Evolutionary conservation across 305 asterid genomes (phyloP).

Genomic region (Fraxinus angustifolia): DNA sequence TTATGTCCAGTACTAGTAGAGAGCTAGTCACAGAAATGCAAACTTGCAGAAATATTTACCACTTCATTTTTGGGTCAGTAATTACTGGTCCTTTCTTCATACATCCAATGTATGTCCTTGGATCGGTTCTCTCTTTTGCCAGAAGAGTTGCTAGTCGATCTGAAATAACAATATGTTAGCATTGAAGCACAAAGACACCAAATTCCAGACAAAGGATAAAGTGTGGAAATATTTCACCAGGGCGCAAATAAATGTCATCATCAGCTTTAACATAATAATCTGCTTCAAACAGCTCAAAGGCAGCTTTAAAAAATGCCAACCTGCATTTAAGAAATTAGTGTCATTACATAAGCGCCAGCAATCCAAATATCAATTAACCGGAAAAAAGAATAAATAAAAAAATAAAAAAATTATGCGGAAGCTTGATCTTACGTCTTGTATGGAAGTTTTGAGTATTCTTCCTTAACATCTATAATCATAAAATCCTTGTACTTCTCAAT

Average conservation of each 20-base stretch:
- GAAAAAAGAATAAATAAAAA: not conserved
- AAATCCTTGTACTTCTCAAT: slow-evolving; percentile 23
- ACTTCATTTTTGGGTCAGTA: slow-evolving; percentile 24
- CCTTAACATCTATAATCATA: slow-evolving; percentile 23
- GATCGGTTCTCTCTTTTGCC: slow-evolving; percentile 25
- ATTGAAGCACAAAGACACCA: not conserved
- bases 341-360: not conserved
- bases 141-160: slow-evolving; percentile 28
- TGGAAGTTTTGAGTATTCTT: slow-evolving; percentile 23
- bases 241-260: slow-evolving; percentile 29
- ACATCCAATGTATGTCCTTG: slow-evolving; percentile 24
- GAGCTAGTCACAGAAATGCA: not conserved
- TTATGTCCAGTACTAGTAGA: not conserved
- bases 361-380: not conserved
- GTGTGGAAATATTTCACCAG: slow-evolving; percentile 11
- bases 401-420: not conserved
- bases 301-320: slow-evolving; percentile 24
- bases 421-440: slow-evolving; percentile 20
- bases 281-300: slow-evolving; percentile 26
- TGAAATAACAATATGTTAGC: not conserved
- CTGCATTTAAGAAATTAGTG: slow-evolving; percentile 3
- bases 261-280: slow-evolving; percentile 29
- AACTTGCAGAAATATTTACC: slow-evolving; percentile 12
- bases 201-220: not conserved
- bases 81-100: slow-evolving; percentile 30